These are phyloP conservation scores for Russula earlei DNA, from an alignment of 768 basidiomycete species.

Conservation along the genomic window DNA sequence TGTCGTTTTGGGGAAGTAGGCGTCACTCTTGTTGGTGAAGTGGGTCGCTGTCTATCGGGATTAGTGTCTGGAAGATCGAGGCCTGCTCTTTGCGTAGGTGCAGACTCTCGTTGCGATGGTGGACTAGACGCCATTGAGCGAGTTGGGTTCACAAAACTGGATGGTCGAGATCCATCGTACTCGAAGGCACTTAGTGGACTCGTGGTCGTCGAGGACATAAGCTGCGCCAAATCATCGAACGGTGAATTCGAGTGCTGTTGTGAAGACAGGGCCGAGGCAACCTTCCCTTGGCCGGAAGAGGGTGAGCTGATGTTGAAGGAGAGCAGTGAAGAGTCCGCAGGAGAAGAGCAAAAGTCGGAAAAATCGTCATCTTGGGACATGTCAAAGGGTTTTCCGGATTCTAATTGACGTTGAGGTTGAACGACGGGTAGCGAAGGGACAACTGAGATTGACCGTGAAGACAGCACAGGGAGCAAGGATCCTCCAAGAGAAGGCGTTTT, in stretches of 20 bases:
- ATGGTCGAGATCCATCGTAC: background rate
- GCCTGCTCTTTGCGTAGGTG: background rate
- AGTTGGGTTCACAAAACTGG: background rate
- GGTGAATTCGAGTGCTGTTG: slow-evolving; percentile 21
- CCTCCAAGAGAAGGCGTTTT: slow-evolving; percentile 1
- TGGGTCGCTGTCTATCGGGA: background rate
- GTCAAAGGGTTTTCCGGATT: background rate
- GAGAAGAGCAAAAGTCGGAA: slow-evolving; percentile 36
- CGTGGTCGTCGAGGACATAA: slow-evolving; percentile 30
- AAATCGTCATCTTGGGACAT: slow-evolving; percentile 36
- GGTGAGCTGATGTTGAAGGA: background rate
- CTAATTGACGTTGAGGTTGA: background rate
- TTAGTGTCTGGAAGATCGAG: background rate
- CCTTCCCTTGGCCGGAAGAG: background rate
- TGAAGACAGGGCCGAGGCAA: background rate
- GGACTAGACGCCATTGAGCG: background rate
- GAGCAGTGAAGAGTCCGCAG: slow-evolving; percentile 19
- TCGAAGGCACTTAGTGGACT: background rate
- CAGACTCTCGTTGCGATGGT: slow-evolving; percentile 5
- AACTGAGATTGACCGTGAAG: background rate
- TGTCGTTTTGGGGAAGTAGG: background rate
- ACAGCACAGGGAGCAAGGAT: slow-evolving; percentile 18
- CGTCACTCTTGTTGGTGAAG: background rate
- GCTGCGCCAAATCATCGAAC: slow-evolving; percentile 42
- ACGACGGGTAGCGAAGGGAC: background rate